Base-by-base conservation (phyloP, 2,329 filamentous ascomycete species). In the Passalora sequoiae region DNA sequence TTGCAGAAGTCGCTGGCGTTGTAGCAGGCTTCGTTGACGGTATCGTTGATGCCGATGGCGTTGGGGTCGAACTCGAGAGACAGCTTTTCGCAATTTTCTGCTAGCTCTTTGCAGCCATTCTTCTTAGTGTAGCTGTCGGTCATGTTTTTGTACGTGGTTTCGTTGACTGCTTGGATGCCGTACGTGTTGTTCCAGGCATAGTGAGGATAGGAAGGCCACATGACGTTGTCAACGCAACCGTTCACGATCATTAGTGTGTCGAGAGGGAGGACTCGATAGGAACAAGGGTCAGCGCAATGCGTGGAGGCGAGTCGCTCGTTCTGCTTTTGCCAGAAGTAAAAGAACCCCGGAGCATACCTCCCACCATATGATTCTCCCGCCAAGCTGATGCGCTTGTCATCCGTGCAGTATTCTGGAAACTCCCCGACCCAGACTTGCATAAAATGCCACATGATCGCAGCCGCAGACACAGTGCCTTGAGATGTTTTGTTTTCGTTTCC, bases 341-440 rank as follows among this genome's bases (percentile, higher is more conserved):
- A 70, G 47, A 79, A 78, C 17, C 71, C 73, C 1, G 78, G 78
- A 1, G 75, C 83, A 54, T 84, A 86, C 40, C 78, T 74, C 6
- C 83, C 83, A 5, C 55, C 47, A 13, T 50, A 53, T 1, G 44
- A 48, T 24, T 53, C 42, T 75, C 52, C 77, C 80, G 64, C 63
- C 4, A 74, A 71, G 40, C 73, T 77, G 41, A 80, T 66, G 3
- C 72, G 71, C 45, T 78, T 73, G 46, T 81, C 74, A 31, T 74
- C 73, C 3, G 74, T 73, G 58, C 76, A 71, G 56, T 84, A 83
- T 21, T 72, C 69, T 0, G 78, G 80, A 45, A 85, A 85, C 82
- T 78, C 73, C 4, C 75, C 69, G 42, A 80, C 78, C 69, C 81
- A 86, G 1, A 72, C 70, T 25, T 81, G 77, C 0, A 75, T 69